Percentiles rank a stretch among this genome's conserved stretches.
Evolutionary conservation across 257 asterid genomes (phyloP).

Genomic region (Solanum sejunctum): DNA sequence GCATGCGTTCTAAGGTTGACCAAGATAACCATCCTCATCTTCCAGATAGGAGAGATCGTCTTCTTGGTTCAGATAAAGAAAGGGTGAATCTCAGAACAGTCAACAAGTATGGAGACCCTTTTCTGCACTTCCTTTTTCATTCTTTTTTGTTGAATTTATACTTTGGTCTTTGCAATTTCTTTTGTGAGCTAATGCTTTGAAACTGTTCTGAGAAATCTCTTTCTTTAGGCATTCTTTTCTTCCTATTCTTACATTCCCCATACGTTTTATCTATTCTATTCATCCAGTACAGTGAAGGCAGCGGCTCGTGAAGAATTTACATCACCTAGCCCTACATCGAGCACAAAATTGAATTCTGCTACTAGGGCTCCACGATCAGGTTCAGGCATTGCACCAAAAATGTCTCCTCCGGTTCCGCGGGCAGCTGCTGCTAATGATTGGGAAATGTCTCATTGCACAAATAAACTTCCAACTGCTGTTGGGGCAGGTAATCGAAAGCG

Average conservation of each 20-base stretch:
- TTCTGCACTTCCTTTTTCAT: neutral
- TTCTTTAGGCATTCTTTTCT: neutral
- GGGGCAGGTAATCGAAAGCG: constrained; percentile 67
- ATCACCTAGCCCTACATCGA: constrained; percentile 78
- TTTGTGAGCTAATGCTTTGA: neutral
- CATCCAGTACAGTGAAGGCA: constrained; percentile 34
- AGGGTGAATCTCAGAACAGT: constrained; percentile 54
- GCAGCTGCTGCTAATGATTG: constrained; percentile 55
- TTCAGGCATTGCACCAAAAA: constrained; percentile 47
- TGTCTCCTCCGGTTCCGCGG: constrained; percentile 52
- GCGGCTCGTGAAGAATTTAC: constrained; percentile 65
- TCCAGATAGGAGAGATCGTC: constrained; percentile 65
- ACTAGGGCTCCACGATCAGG: constrained; percentile 81
- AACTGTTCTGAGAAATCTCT: neutral
- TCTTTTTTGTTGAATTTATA: neutral
- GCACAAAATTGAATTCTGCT: constrained; percentile 58
- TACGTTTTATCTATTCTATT: neutral
- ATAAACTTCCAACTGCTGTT: constrained; percentile 42
- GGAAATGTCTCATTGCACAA: constrained; percentile 72
- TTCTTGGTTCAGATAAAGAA: constrained; percentile 57
- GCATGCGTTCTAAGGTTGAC: constrained; percentile 59
- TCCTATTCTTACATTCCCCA: neutral
- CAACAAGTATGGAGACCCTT: constrained; percentile 43
- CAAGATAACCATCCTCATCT: constrained; percentile 53
- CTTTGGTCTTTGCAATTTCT: neutral